phyloP scores from a whole-genome alignment of 2,329 filamentous ascomycete genomes.

The Macrophomina pseudophaseolina region DNA sequence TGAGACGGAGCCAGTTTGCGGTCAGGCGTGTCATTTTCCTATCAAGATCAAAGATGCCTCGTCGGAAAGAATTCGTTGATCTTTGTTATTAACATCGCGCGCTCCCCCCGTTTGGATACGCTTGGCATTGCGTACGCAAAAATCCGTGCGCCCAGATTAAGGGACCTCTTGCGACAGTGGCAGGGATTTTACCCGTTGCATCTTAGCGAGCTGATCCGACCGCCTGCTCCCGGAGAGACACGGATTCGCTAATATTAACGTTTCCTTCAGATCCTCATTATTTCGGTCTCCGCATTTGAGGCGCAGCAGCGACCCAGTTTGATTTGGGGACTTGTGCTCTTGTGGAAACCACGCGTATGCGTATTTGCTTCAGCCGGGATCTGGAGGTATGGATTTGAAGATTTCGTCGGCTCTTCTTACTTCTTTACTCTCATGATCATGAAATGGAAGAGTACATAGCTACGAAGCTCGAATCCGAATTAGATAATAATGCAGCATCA shows the following conservation, averaged over 20 bases:
- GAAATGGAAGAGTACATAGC: too few species aligned
- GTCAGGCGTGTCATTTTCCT: conserved; percentile 2
- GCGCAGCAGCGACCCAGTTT: not conserved
- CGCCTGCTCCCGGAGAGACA: not conserved
- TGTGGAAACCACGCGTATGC: not conserved
- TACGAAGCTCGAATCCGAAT: too few species aligned
- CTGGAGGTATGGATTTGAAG: too few species aligned
- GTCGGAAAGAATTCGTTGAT: conserved; percentile 3
- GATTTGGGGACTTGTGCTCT: not conserved
- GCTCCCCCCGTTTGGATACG: not conserved
- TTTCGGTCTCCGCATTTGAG: not conserved
- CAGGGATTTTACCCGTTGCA: not conserved
- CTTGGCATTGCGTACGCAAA: conserved; percentile 19
- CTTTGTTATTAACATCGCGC: not conserved
- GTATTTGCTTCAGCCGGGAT: not conserved
- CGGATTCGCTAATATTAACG: not conserved
- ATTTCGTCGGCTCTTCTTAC: too few species aligned
- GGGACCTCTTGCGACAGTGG: not conserved
- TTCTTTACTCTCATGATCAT: too few species aligned
- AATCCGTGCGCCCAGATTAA: conserved; percentile 20
- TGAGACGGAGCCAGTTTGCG: conserved; percentile 4
- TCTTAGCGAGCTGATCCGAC: conserved; percentile 7
- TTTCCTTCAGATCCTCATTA: not conserved
- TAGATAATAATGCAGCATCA: too few species aligned
- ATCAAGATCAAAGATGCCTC: conserved; percentile 11